These are phyloP conservation scores for Trichoderma atroviride DNA, from an alignment of 2,329 filamentous ascomycete species.

Conservation along the genomic window DNA sequence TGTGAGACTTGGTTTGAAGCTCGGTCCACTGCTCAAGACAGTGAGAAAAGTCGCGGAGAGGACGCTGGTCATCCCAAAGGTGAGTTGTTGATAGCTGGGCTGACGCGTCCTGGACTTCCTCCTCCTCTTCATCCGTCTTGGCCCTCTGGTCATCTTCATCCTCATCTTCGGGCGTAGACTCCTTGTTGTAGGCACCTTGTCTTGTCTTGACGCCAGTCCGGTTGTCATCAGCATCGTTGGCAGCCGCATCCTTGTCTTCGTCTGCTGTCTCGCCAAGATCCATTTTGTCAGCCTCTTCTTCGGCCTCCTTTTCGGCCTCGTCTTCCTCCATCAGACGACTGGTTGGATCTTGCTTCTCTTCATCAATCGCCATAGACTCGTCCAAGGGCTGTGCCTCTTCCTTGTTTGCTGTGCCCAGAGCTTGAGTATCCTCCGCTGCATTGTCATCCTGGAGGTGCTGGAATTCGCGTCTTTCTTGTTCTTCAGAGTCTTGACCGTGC, in stretches of 20 bases:
- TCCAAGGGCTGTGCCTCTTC: conserved; percentile 86
- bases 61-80: conserved; percentile 52
- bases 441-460: conserved; percentile 90
- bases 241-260: conserved; percentile 44
- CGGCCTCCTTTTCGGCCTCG: conserved; percentile 48
- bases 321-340: conserved; percentile 58
- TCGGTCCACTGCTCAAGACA: conserved; percentile 79
- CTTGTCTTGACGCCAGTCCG: conserved; percentile 63
- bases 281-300: conserved; percentile 50
- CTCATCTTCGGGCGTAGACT: conserved; percentile 47
- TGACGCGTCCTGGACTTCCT: conserved; percentile 55
- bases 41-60: conserved; percentile 53
- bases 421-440: conserved; percentile 81
- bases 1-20: conserved; percentile 82
- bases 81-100: conserved; percentile 74
- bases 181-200: conserved; percentile 60
- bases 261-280: conserved; percentile 41
- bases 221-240: conserved; percentile 55
- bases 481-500: conserved; percentile 54
- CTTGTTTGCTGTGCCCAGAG: conserved; percentile 82
- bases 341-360: conserved; percentile 58
- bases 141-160: conserved; percentile 43
- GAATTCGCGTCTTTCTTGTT: conserved; percentile 81
- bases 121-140: conserved; percentile 51
- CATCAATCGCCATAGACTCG: conserved; percentile 83